Conservation (phyloP, 176 grass and related monocot species). For the Hyparrhenia diplandra region DNA sequence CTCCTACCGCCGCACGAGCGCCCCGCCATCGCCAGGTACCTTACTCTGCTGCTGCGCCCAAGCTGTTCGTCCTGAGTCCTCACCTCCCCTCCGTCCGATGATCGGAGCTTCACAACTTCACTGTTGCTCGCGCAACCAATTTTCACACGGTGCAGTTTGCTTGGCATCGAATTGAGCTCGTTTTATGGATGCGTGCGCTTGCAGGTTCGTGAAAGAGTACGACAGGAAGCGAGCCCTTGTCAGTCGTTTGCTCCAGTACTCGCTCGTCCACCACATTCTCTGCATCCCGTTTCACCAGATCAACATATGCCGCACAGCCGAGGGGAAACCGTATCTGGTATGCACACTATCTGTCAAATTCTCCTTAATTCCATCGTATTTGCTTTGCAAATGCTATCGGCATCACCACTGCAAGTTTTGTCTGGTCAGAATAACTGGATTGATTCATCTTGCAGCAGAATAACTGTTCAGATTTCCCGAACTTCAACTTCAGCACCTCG, state of each 20-base stretch:
- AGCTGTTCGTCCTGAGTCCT: too few species aligned
- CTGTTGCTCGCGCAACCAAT: neutral
- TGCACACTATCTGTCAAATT: neutral
- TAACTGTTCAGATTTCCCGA: slow-evolving; percentile 14
- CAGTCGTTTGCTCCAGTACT: slow-evolving; percentile 71
- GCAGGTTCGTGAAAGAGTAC: slow-evolving; percentile 62
- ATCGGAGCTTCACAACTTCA: too few species aligned
- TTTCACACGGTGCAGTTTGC: neutral
- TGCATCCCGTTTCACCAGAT: slow-evolving; percentile 50
- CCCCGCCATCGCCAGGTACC: slow-evolving; percentile 47
- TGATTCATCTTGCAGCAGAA: slow-evolving; percentile 30
- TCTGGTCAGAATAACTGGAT: neutral
- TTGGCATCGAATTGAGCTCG: neutral
- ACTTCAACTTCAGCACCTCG: slow-evolving; percentile 75
- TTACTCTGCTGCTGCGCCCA: too few species aligned
- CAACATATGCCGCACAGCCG: slow-evolving; percentile 37
- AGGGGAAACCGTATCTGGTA: slow-evolving; percentile 86
- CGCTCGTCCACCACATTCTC: slow-evolving; percentile 50
- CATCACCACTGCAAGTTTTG: neutral
- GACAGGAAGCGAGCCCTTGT: slow-evolving; percentile 80
- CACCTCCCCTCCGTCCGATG: too few species aligned
- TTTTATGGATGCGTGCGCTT: neutral
- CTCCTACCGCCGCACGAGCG: slow-evolving; percentile 48
- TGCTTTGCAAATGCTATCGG: neutral
- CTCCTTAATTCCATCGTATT: neutral